Evolutionary conservation across 768 basidiomycete genomes (phyloP).

Genomic region (Termitomyces titanicus): DNA sequence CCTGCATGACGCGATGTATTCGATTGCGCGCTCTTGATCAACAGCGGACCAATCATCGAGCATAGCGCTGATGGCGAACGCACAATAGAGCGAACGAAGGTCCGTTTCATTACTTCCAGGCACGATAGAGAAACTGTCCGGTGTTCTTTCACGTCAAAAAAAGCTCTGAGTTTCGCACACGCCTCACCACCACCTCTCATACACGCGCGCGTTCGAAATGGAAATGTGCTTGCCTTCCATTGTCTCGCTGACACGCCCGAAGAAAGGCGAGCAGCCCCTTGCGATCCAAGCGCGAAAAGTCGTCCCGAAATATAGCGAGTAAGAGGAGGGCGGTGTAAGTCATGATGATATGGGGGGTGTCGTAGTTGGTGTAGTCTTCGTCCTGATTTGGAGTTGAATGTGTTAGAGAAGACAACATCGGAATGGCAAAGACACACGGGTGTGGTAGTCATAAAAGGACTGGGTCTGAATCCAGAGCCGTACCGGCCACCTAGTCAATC

Average conservation of each 20-base stretch:
- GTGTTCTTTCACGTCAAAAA: background rate
- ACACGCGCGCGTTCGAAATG: background rate
- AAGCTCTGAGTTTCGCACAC: background rate
- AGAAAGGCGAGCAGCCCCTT: slow-evolving; percentile 66
- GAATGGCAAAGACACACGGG: slow-evolving; percentile 10
- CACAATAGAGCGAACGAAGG: slow-evolving; percentile 81
- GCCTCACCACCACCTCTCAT: background rate
- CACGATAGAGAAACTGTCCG: slow-evolving; percentile 63
- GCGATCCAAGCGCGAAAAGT: slow-evolving; percentile 69
- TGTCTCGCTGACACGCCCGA: slow-evolving; percentile 64
- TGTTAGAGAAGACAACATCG: slow-evolving; percentile 8
- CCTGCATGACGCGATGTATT: slow-evolving; percentile 68
- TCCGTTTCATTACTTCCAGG: slow-evolving; percentile 74
- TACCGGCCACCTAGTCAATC: slow-evolving; percentile 43
- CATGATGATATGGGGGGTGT: slow-evolving; percentile 84
- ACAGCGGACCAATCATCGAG: slow-evolving; percentile 78
- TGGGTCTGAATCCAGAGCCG: slow-evolving; percentile 72
- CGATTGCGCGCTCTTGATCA: slow-evolving; percentile 53
- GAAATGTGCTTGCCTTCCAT: slow-evolving; percentile 63
- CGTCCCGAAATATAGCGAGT: slow-evolving; percentile 85
- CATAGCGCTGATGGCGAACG: slow-evolving; percentile 79
- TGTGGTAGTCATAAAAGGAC: slow-evolving; percentile 58
- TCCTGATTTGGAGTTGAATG: slow-evolving; percentile 13
- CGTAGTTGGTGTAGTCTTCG: slow-evolving; percentile 44
- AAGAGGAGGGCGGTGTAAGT: slow-evolving; percentile 88